Evolutionary conservation across 2,329 filamentous ascomycete genomes (phyloP), one percentile per base, ranked within the genome.

Genomic region (Apiospora hydei): DNA sequence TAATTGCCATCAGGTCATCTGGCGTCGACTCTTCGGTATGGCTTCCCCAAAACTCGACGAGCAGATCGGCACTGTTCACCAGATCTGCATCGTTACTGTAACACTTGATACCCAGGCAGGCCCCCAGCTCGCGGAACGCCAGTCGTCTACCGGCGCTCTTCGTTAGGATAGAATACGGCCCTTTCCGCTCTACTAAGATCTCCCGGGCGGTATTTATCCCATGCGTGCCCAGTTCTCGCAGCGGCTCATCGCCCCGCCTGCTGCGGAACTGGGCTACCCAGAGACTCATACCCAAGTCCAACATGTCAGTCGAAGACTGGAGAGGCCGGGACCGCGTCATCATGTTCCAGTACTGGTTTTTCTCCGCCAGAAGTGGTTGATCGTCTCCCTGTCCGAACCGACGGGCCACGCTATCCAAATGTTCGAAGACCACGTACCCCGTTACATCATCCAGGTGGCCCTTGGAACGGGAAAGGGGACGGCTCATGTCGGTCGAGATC

Each of bases 261-360:
- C 88, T 78, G 72, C 85, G 84, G 79, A 88, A 87, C 73, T 89
- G 87, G 30, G 83, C 82, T 64, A 85, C 85, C 88, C 88, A 90
- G 38, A 90, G 76, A 0, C 87, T 86, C 88, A 90, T 90, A 0
- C 88, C 89, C 61, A 90, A 77, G 75, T 90, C 88, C n/a, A 90
- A 77, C 24, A 85, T 80, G 77, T 90, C 88, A 4, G 77, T 78
- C 41, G 86, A 88, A 3, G 85, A 81, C 57, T 81, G 83, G 69
- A 86, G 77, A 24, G 82, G 78, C 1, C 84, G 84, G 24, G 70
- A 46, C 69, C 81, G 78, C 34, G 78, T 77, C 82, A 89, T 86
- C 3, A 89, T 82, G 14, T 80, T 80, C 68, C 82, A 79, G 74
- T 90, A 90, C 68, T 89, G 86, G 0, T 76, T 80, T n/a, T 89